These are phyloP conservation scores for Pseudopediastrum boryanum DNA, from an alignment of 139 green algal species.

Conservation along the genomic window DNA sequence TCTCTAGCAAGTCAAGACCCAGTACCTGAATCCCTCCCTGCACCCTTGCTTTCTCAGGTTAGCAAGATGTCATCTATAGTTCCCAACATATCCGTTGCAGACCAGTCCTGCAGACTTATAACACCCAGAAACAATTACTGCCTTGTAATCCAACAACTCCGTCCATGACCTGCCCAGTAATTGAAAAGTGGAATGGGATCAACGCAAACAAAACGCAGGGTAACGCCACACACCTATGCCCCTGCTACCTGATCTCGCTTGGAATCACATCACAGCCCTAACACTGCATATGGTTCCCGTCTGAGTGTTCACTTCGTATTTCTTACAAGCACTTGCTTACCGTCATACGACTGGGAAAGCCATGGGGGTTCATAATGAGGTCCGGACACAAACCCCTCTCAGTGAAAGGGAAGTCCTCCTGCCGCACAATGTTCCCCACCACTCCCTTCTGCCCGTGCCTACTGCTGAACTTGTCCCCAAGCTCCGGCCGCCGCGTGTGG, in stretches of 20 bases:
- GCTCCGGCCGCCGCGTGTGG: slow-evolving; percentile 92
- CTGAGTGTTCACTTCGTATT: too few species aligned
- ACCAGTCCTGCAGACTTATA: background rate
- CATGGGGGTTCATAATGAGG: slow-evolving; percentile 99
- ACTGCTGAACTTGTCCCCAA: slow-evolving; percentile 96
- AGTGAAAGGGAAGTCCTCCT: slow-evolving; percentile 95
- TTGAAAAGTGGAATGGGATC: too few species aligned
- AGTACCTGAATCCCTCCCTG: too few species aligned
- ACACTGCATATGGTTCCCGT: too few species aligned
- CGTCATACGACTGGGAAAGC: slow-evolving; percentile 98
- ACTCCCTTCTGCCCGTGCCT: slow-evolving; percentile 98
- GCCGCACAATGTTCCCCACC: slow-evolving; percentile 86
- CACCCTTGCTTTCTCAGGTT: too few species aligned
- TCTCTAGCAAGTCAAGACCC: too few species aligned
- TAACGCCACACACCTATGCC: too few species aligned
- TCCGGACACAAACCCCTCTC: slow-evolving; percentile 92
- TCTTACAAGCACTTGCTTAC: slow-evolving; percentile 91
- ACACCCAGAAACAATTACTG: background rate
- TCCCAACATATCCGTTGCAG: background rate
- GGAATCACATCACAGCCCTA: too few species aligned
- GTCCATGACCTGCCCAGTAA: too few species aligned
- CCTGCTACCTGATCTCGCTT: too few species aligned
- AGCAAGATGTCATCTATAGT: too few species aligned
- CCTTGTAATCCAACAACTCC: slow-evolving; percentile 83
- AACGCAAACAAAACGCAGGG: too few species aligned